Base-by-base conservation (phyloP, 805 yeast species). In the Yamadazyma insecticola region DNA sequence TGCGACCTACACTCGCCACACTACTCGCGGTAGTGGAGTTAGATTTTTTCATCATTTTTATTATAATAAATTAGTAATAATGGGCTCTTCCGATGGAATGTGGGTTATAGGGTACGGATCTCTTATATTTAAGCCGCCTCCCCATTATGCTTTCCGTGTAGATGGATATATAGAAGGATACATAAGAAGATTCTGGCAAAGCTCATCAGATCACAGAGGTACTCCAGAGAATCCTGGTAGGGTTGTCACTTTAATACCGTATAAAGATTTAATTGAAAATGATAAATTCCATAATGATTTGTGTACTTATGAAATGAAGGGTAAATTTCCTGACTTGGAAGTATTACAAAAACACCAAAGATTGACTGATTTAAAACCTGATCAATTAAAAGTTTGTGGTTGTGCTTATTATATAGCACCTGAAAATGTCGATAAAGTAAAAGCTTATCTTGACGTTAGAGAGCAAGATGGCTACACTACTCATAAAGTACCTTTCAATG, bases 61-160 rank as follows among this genome's bases (percentile, higher is more conserved):
- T n/a, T n/a, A n/a, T n/a, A n/a, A n/a, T n/a, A n/a, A n/a, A n/a
- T n/a, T n/a, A n/a, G n/a, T n/a, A n/a, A n/a, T n/a, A n/a, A n/a
- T n/a, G n/a, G n/a, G n/a, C n/a, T n/a, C n/a, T n/a, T n/a, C n/a
- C n/a, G 24, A 20, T 7, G 77, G 78, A 0, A 53, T 78, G 36
- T 89, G 95, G 95, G 70, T 88, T 10, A 77, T 88, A 8, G 96
- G 97, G 2, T 88, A 88, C 50, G 97, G 97, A 1, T 84, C 95
- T 0, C 63, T 88, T 31, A 78, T 88, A 16, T 88, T 82, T 68
- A 88, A 87, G 48, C 96, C 96, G 0, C 97, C 96, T 0, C 89
- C 90, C 11, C 70, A 72, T 43, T 71, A 74, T 39, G 65, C 74
- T 28, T 64, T 70, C 45, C 59, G 76, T 22, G 69, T 83, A 7